Base-by-base conservation (phyloP, 1,284 basidiomycete species). In the Rhodofomes roseus region DNA sequence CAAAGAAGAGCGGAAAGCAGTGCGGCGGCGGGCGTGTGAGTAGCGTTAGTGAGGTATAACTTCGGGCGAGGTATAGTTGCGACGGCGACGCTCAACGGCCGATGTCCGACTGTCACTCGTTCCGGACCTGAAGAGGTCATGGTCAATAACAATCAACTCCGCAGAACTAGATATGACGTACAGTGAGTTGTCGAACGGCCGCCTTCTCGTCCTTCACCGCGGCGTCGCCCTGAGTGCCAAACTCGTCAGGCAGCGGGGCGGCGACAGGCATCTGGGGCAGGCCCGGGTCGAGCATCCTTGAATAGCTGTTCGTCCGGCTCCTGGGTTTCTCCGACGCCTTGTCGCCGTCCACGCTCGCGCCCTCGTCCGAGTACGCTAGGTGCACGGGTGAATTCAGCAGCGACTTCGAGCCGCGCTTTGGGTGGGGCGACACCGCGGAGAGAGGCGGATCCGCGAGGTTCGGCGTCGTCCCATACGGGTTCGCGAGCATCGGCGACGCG, bases 181-280 rank as follows among this genome's bases (percentile, higher is more conserved):
- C 69, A 54, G 67, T 65, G 22, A 69, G 60, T 36, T 63, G 65
- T 29, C 67, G 65, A 12, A 65, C 39, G 7, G 63, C 48, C 36
- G 62, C 59, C 57, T 60, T 63, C 59, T 60, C 58, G 39, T 59
- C 58, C 51, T 39, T 48, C 52, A 29, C 40, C 36, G 50, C 52
- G 39, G 48, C 51, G 25, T 52, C 56, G 5, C 55, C 40, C 37
- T 56, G 36, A 27, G 50, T 22, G 18, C 65, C 69, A 56, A 71
- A 70, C 61, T 67, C 59, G n/a, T 68, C 68, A 6, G 70, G 71
- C 52, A 71, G 63, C 29, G 62, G 62, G 14, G 62, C 62, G n/a
- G 61, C 50, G 9, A 59, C 61, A 3, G 69, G 68, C 36, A 64
- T 18, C 54, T 46, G 53, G 37, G 68, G 66, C 29, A 65, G 53